Conservation (phyloP, 2,329 filamentous ascomycete species). For the Colletotrichum chrysophilum region DNA sequence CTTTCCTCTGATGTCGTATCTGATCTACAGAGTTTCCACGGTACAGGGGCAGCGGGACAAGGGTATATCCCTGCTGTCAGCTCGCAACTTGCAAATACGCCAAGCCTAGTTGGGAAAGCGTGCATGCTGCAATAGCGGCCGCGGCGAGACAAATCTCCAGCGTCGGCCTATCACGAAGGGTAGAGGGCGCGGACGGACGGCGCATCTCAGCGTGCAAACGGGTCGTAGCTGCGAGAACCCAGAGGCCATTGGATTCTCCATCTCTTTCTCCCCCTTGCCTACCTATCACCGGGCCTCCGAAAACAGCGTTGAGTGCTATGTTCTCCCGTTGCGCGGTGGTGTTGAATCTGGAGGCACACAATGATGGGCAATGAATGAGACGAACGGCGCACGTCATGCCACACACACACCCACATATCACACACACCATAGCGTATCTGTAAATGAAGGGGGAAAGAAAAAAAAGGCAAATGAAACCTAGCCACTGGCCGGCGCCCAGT, state of each 20-base stretch:
- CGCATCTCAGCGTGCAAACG: background rate
- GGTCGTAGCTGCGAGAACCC: background rate
- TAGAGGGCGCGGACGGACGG: background rate
- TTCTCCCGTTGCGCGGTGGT: background rate
- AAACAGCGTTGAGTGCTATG: background rate
- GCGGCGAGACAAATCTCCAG: background rate
- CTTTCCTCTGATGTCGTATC: background rate
- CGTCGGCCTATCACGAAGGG: background rate
- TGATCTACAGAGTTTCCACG: background rate
- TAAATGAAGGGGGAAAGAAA: background rate
- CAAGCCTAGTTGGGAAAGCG: background rate
- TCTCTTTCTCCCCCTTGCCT: background rate
- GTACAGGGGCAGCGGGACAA: background rate
- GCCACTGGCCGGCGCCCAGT: background rate
- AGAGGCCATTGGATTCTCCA: background rate
- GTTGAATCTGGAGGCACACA: background rate
- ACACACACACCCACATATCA: background rate
- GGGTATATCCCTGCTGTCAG: background rate
- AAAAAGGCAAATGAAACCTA: background rate
- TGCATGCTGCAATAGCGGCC: background rate
- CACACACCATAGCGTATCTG: background rate
- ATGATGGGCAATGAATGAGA: background rate
- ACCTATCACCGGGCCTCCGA: background rate
- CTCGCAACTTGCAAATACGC: background rate
- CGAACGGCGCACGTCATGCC: background rate